phyloP scores from a whole-genome alignment of 306 rosid genomes.

The Styphnolobium japonicum region DNA sequence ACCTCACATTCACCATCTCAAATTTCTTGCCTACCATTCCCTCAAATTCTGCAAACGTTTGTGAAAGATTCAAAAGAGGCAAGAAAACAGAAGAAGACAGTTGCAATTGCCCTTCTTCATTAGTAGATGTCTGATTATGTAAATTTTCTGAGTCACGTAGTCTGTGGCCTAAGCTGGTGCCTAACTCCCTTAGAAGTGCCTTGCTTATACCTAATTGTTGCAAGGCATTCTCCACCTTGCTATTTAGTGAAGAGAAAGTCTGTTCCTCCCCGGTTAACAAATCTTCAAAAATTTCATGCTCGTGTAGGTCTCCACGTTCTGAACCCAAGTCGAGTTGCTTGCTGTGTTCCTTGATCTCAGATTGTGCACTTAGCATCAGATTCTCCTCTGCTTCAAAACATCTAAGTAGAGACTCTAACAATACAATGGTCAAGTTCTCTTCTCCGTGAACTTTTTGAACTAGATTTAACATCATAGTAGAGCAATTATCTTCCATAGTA shows the following conservation, averaged over 20 bases:
- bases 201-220: constrained; percentile 52
- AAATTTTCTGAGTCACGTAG: constrained; percentile 1
- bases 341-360: constrained; percentile 41
- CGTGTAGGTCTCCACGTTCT: constrained; percentile 47
- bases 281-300: constrained; percentile 38
- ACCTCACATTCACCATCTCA: constrained; percentile 49
- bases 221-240: constrained; percentile 50
- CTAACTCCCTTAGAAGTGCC: constrained; percentile 36
- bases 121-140: constrained; percentile 6
- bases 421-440: constrained; percentile 31
- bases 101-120: constrained; percentile 17
- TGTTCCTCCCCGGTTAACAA: constrained; percentile 43
- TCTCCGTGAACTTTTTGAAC: constrained; percentile 13
- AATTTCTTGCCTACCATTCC: constrained; percentile 41
- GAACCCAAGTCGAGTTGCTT: constrained; percentile 42
- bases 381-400: constrained; percentile 53
- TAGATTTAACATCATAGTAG: constrained; percentile 7
- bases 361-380: constrained; percentile 38
- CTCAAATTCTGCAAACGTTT: constrained; percentile 47
- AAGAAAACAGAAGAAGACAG: constrained; percentile 20
- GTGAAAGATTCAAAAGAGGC: constrained; percentile 36
- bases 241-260: constrained; percentile 38
- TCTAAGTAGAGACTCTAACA: constrained; percentile 33
- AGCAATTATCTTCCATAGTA: neutral
- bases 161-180: constrained; percentile 33